Evolutionary conservation across 148 eudicot species (phyloP).

Genomic region (Camellia japonica): DNA sequence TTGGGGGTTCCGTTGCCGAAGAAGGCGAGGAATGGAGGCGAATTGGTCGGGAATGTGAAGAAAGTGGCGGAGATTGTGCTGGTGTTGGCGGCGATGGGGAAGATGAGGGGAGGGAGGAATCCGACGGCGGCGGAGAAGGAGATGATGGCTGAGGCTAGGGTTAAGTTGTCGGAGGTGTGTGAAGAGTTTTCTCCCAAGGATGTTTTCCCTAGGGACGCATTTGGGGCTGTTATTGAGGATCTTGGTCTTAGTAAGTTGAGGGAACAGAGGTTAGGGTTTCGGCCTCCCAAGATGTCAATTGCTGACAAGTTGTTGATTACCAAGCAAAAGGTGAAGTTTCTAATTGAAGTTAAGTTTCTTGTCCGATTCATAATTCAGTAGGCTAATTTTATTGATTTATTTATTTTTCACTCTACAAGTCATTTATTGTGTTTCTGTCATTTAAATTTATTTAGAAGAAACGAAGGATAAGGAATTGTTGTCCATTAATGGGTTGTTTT

Average conservation of each 20-base stretch:
- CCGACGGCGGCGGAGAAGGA: constrained; percentile 64
- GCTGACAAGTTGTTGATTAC: constrained; percentile 50
- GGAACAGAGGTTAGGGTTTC: constrained; percentile 61
- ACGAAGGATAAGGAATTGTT: neutral
- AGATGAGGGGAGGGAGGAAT: constrained; percentile 72
- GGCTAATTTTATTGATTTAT: too few relatives aligned
- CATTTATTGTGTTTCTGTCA: neutral
- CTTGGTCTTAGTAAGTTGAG: constrained; percentile 61
- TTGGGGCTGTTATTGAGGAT: constrained; percentile 69
- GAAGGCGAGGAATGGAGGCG: constrained; percentile 27
- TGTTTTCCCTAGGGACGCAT: constrained; percentile 59
- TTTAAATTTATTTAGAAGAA: neutral
- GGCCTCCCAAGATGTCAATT: constrained; percentile 63
- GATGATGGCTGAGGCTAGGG: constrained; percentile 76
- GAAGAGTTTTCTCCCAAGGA: constrained; percentile 72
- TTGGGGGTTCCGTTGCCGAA: constrained; percentile 17
- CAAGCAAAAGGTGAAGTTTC: constrained; percentile 58
- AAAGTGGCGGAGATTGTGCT: constrained; percentile 81
- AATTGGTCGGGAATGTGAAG: constrained; percentile 35
- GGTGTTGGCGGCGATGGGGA: constrained; percentile 81
- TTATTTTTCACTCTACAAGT: neutral
- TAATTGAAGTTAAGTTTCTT: neutral
- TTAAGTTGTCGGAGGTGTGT: constrained; percentile 53
- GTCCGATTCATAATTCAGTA: neutral
- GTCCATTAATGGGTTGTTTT: neutral